Evolutionary conservation across 257 asterid genomes (phyloP).

Genomic region (Anisodus tanguticus): DNA sequence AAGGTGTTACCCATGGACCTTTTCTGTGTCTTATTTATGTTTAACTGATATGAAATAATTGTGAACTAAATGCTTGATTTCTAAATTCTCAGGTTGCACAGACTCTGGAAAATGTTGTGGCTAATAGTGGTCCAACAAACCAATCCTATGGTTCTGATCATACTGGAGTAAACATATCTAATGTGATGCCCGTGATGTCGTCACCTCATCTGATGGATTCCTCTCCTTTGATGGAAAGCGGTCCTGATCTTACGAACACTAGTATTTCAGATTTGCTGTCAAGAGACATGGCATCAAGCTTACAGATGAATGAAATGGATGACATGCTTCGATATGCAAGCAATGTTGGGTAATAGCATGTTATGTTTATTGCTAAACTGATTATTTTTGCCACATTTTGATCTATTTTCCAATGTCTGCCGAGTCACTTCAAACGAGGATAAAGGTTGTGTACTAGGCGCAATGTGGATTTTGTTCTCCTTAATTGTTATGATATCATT

Average conservation of each 20-base stretch:
- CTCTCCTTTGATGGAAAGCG: background rate
- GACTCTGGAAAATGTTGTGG: background rate
- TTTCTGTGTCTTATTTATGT: background rate
- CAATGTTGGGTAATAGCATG: conserved; percentile 42
- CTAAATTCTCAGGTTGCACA: conserved; percentile 16
- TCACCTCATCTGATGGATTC: background rate
- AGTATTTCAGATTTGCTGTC: conserved; percentile 25
- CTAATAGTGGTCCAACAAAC: background rate
- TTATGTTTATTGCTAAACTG: background rate
- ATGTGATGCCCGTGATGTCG: background rate
- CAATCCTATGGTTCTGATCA: background rate
- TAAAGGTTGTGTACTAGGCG: background rate
- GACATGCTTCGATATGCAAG: conserved; percentile 38
- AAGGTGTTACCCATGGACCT: conserved; percentile 36
- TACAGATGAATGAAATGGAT: conserved; percentile 35
- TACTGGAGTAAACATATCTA: conserved; percentile 1
- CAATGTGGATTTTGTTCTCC: conserved; percentile 26
- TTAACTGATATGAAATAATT: background rate
- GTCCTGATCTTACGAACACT: conserved; percentile 6
- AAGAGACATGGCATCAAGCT: background rate
- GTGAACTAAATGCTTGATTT: background rate
- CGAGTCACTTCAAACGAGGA: background rate
- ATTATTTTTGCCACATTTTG: background rate
- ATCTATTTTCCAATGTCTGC: background rate
- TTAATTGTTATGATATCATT: background rate